These are phyloP conservation scores for Caloboletus firmus DNA, from an alignment of 1,284 basidiomycete genomes.

Conservation along the genomic window DNA sequence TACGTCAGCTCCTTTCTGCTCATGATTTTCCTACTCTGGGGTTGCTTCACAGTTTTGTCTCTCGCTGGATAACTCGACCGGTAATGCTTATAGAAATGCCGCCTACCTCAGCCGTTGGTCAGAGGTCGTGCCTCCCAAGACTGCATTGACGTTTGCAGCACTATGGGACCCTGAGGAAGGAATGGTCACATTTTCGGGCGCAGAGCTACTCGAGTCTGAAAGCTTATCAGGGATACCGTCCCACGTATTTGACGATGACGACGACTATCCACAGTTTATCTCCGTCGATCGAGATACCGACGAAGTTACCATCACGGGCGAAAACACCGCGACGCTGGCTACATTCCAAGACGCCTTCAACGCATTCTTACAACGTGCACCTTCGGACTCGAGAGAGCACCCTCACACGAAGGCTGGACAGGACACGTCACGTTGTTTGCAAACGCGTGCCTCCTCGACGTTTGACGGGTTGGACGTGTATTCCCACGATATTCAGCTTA, in stretches of 20 bases:
- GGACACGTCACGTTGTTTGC: constrained; percentile 5
- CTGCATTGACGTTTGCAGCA: constrained; percentile 57
- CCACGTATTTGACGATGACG: constrained; percentile 39
- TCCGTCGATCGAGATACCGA: constrained; percentile 35
- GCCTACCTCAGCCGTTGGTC: constrained; percentile 47
- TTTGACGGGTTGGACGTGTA: constrained; percentile 37
- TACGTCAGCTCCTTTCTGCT: background rate
- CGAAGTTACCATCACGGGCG: constrained; percentile 21
- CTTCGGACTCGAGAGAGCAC: constrained; percentile 23
- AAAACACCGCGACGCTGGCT: constrained; percentile 26
- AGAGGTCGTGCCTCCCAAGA: constrained; percentile 52
- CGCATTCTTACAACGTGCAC: constrained; percentile 26
- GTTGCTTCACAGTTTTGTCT: constrained; percentile 22
- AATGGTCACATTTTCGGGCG: constrained; percentile 55
- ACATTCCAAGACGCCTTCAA: constrained; percentile 35
- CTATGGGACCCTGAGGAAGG: constrained; percentile 58
- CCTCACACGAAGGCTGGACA: constrained; percentile 12
- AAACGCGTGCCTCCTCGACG: constrained; percentile 37
- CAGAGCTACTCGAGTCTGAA: constrained; percentile 42
- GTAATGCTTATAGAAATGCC: constrained; percentile 10
- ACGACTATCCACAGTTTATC: constrained; percentile 39
- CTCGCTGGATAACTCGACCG: constrained; percentile 22
- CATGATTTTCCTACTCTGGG: background rate
- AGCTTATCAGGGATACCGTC: constrained; percentile 25
- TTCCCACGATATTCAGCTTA: constrained; percentile 23